Evolutionary conservation across 1,284 basidiomycete genomes (phyloP).

Genomic region (Xerocomus nothofagi): DNA sequence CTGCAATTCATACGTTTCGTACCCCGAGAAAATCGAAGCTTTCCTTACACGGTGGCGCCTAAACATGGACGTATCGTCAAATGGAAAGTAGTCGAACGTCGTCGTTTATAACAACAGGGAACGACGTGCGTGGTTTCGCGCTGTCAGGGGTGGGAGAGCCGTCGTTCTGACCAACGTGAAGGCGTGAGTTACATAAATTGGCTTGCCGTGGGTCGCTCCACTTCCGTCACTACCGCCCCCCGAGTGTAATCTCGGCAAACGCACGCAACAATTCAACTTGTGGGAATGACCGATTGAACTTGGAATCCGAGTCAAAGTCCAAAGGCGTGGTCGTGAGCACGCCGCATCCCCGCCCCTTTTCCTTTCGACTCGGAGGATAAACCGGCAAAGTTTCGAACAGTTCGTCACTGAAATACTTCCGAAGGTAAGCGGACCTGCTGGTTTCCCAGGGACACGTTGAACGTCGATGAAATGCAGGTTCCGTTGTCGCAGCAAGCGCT

Average conservation of each 20-base stretch:
- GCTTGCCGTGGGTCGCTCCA: too few relatives aligned
- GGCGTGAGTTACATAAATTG: too few relatives aligned
- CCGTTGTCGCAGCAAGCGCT: not conserved
- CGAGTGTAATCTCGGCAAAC: conserved; percentile 13
- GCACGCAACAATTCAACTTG: not conserved
- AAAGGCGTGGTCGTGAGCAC: not conserved
- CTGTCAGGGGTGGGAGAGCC: too few relatives aligned
- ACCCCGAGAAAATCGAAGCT: too few relatives aligned
- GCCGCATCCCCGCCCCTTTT: not conserved
- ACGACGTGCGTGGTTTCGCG: too few relatives aligned
- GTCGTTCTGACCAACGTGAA: too few relatives aligned
- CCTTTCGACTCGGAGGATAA: conserved; percentile 3
- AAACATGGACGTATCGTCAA: too few relatives aligned
- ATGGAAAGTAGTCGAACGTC: too few relatives aligned
- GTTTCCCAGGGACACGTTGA: not conserved
- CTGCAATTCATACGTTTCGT: not conserved
- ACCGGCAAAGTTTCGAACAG: too few relatives aligned
- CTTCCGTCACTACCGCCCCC: conserved; percentile 8
- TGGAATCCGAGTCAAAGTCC: not conserved
- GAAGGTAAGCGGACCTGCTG: conserved; percentile 9
- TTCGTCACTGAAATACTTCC: conserved; percentile 6
- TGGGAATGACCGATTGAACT: conserved; percentile 16
- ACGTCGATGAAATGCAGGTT: not conserved
- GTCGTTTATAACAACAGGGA: too few relatives aligned
- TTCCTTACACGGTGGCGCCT: too few relatives aligned